Evolutionary conservation across 2,329 filamentous ascomycete genomes (phyloP), one percentile per base, ranked within the genome.

Genomic region (Aspergillus pseudoterreus): DNA sequence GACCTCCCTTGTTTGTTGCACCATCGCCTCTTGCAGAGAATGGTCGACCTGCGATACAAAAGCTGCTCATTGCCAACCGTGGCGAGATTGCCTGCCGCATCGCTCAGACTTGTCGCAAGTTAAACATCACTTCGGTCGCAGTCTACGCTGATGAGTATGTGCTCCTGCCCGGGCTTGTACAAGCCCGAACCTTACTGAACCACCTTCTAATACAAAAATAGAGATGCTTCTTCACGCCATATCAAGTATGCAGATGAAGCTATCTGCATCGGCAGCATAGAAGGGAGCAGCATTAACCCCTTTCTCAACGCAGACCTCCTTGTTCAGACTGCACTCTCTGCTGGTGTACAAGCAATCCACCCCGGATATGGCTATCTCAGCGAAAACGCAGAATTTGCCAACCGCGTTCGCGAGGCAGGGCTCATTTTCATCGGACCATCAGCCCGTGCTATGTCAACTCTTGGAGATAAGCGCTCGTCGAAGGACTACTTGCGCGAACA

Each of bases 361-460:
- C 69, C 69, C 1, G 69, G 69, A 8, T 71, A 71, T 55, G 68
- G 69, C 30, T 71, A 62, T 49, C 57, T 71, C 11, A 63, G 60
- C 27, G 70, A 72, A 47, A 69, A 71, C 47, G 58, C 63, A 11
- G 54, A 59, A 0, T 71, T 71, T 32, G 68, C 67, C 3, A 46
- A 56, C n/a, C 47, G 50, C 1, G 59, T 67, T 1, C 55, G 56
- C 2, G 45, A 61, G 9, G 66, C 65, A 11, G 68, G 67, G 3
- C 49, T 71, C 11, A 62, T 63, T 6, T 71, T 68, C 51, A 62
- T 71, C 45, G 69, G 70, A 0, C 68, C 70, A 3, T 62, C 57
- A 22, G 49, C 60, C 4, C 53, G 61, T 14, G 59, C 61, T 1
- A 69, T 71, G 61, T 61, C 59, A 3, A 64, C 58, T 5, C 48